Evolutionary conservation across 2,329 filamentous ascomycete species (phyloP).

Genomic region (Talaromyces sp.): DNA sequence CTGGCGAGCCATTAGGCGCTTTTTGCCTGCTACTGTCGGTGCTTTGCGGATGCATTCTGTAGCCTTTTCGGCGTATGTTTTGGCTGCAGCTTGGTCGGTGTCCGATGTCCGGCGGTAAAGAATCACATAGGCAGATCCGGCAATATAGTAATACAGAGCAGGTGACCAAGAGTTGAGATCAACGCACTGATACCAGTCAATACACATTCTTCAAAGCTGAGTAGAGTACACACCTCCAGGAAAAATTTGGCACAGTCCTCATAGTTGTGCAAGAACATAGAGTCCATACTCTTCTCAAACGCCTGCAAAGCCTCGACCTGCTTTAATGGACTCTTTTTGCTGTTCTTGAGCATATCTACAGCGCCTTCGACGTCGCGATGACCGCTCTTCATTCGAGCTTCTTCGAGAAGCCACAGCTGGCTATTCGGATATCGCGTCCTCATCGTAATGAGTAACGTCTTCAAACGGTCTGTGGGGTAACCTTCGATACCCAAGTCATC

Average conservation of each 20-base stretch:
- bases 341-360: slow-evolving; percentile 60
- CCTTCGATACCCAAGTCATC: slow-evolving; percentile 60
- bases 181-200: slow-evolving; percentile 52
- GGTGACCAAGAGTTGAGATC: slow-evolving; percentile 90
- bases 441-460: slow-evolving; percentile 68
- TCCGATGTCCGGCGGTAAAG: slow-evolving; percentile 60
- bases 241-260: slow-evolving; percentile 70
- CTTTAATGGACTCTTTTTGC: slow-evolving; percentile 69
- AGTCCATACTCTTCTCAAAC: slow-evolving; percentile 77
- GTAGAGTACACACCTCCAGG: slow-evolving; percentile 47
- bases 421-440: slow-evolving; percentile 74
- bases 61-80: slow-evolving; percentile 60
- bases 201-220: background rate
- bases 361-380: slow-evolving; percentile 65
- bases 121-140: slow-evolving; percentile 73
- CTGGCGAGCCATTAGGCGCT: slow-evolving; percentile 83
- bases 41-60: slow-evolving; percentile 69
- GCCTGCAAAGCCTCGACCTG: slow-evolving; percentile 81
- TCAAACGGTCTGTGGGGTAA: slow-evolving; percentile 68
- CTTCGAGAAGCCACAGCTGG: slow-evolving; percentile 81
- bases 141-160: slow-evolving; percentile 83
- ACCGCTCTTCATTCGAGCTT: slow-evolving; percentile 71
- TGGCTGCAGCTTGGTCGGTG: slow-evolving; percentile 44
- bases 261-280: slow-evolving; percentile 78
- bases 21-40: slow-evolving; percentile 72